Percentiles rank a stretch among this genome's conserved stretches.
Evolutionary conservation across 345 rosid species (phyloP).

Genomic region (Orychophragmus violaceus): DNA sequence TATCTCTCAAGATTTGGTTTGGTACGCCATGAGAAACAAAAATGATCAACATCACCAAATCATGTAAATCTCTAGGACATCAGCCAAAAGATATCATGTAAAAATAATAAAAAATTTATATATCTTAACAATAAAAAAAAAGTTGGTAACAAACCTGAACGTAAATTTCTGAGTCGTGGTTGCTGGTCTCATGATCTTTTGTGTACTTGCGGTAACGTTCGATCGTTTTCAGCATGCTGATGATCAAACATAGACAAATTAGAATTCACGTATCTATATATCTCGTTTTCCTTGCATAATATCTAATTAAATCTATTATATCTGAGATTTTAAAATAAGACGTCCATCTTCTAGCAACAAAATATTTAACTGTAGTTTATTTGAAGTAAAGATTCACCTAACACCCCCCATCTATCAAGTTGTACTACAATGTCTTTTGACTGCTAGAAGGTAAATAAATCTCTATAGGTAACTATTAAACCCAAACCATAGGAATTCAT

Average conservation of each 20-base stretch:
- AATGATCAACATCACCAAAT: neutral
- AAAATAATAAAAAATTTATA: neutral
- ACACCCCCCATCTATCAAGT: neutral
- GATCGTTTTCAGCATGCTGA: conserved; percentile 46
- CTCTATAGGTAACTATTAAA: conserved; percentile 23
- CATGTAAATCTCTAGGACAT: conserved; percentile 1
- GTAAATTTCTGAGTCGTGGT: conserved; percentile 23
- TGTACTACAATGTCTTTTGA: conserved; percentile 15
- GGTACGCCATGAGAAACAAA: neutral
- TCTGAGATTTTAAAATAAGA: neutral
- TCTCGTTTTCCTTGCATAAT: neutral
- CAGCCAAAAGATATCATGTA: neutral
- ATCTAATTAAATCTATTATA: neutral
- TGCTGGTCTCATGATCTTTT: conserved; percentile 26
- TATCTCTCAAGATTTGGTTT: conserved; percentile 1
- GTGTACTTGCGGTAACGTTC: conserved; percentile 42
- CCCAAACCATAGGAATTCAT: conserved; percentile 1
- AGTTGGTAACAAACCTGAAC: conserved; percentile 33
- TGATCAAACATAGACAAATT: conserved; percentile 1
- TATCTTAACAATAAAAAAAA: too few species aligned
- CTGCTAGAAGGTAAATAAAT: neutral
- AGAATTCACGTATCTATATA: neutral
- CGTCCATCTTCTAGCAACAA: neutral
- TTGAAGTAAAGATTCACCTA: conserved; percentile 1
- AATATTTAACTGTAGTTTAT: neutral